Evolutionary conservation across 2,329 filamentous ascomycete species (phyloP), one percentile per base, ranked within the genome.

Genomic region (Sordariomycetes sp.): DNA sequence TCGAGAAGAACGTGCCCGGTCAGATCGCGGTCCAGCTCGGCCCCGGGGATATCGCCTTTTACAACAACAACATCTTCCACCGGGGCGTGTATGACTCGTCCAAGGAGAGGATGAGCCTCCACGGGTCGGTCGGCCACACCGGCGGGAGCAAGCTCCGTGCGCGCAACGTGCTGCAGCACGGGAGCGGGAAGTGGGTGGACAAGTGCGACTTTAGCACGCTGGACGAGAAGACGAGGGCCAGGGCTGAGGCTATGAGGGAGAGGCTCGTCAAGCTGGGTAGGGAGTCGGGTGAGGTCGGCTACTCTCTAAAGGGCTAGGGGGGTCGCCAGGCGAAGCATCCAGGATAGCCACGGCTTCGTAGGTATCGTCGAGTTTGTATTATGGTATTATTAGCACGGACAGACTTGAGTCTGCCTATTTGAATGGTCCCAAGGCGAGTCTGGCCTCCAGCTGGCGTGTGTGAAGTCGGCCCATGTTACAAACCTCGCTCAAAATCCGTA

Each of bases 21-120:
- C 85, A 91, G 74, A 66, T 86, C 16, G 72, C 81, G 3, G 89
- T 95, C 20, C 67, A 75, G 67, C 74, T 95, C 61, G 74, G 80
- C 61, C 79, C 89, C 0, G 90, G 90, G 0, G 90, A 96, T 70
- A 83, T 88, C 18, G 88, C 88, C 51, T 95, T 96, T 66, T 96
- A 96, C 68, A 86, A 96, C 70, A 95, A 92, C 67, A 95, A 96
- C 69, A 95, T 96, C 62, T 69, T 95, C 61, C 87, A 90, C 66
- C 76, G 87, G 4, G 87, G 87, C 1, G 81, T 82, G 34, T 91
- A 90, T 69, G 73, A 79, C 62, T 71, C 72, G 16, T 64, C 48
- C 1, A 79, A 74, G 63, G 85, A 89, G 71, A 73, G 87, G 22
- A 79, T 87, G 76, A 90, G 86, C 60, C 71, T 90, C 65, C 87